These are phyloP conservation scores for Gleditsia sinensis DNA, from an alignment of 306 rosid genomes.

Conservation along the genomic window DNA sequence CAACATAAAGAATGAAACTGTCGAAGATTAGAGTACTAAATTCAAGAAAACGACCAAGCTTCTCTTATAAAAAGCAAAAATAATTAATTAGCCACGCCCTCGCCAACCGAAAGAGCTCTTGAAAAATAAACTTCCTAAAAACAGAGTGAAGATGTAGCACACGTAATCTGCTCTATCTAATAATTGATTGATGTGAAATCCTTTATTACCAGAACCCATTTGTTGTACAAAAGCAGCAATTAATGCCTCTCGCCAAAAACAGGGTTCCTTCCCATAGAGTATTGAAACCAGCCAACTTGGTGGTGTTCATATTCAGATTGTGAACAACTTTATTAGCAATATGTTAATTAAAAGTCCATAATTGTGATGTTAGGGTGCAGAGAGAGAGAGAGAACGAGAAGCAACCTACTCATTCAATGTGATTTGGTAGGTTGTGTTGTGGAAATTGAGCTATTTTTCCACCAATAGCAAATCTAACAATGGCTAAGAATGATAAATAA, in stretches of 20 bases:
- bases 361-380: neutral
- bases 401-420: no score
- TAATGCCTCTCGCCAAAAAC: constrained; percentile 26
- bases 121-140: neutral
- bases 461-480: no score
- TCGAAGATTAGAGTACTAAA: constrained; percentile 16
- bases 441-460: no score
- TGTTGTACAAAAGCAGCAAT: neutral
- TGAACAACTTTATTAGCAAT: neutral
- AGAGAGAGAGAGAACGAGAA: neutral
- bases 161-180: neutral
- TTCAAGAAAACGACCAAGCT: constrained; percentile 27
- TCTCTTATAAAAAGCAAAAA: neutral
- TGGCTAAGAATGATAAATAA: no score
- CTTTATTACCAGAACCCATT: neutral
- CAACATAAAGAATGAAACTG: neutral
- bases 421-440: no score
- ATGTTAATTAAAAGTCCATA: neutral
- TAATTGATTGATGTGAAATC: neutral
- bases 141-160: neutral
- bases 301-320: neutral
- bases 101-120: neutral
- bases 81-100: neutral
- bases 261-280: constrained; percentile 1
- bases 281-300: neutral